Conservation (phyloP, 2,329 filamentous ascomycete species). For the Drechslerella stenobrocha region DNA sequence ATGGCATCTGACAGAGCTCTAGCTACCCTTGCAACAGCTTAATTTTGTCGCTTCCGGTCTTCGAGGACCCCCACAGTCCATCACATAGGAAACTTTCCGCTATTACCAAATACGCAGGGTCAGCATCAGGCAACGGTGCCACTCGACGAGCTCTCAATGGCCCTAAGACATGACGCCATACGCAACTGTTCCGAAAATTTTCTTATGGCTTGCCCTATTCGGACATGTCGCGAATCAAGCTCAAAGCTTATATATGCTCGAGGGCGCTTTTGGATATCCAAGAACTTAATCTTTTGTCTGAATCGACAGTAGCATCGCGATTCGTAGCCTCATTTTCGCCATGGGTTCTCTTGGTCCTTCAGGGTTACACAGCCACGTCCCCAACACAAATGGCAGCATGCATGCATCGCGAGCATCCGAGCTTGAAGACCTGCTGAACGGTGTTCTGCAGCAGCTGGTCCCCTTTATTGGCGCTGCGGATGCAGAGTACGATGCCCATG, state of each 20-base stretch:
- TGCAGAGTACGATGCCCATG: slow-evolving; percentile 24
- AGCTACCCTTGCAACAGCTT: slow-evolving; percentile 11
- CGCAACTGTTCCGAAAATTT: slow-evolving; percentile 17
- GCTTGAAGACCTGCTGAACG: slow-evolving; percentile 28
- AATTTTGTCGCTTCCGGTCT: slow-evolving; percentile 10
- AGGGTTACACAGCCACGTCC: slow-evolving; percentile 25
- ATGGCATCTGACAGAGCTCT: slow-evolving; percentile 25
- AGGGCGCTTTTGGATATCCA: too few species aligned
- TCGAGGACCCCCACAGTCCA: slow-evolving; percentile 6
- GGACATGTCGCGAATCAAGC: slow-evolving; percentile 20
- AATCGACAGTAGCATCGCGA: too few species aligned
- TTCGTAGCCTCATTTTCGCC: not conserved
- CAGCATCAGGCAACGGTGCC: slow-evolving; percentile 33
- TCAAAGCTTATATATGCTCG: slow-evolving; percentile 10
- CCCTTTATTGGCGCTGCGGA: slow-evolving; percentile 33
- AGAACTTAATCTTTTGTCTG: too few species aligned
- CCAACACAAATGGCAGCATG: slow-evolving; percentile 35
- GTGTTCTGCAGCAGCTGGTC: slow-evolving; percentile 30
- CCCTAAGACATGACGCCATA: slow-evolving; percentile 36
- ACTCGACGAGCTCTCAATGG: slow-evolving; percentile 27
- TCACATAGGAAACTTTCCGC: slow-evolving; percentile 32
- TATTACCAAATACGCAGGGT: slow-evolving; percentile 13
- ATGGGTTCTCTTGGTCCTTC: slow-evolving; percentile 37
- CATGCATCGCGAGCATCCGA: slow-evolving; percentile 22
- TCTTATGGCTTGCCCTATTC: slow-evolving; percentile 14